Evolutionary conservation across 306 rosid species (phyloP).

Genomic region (Quercus parvula): DNA sequence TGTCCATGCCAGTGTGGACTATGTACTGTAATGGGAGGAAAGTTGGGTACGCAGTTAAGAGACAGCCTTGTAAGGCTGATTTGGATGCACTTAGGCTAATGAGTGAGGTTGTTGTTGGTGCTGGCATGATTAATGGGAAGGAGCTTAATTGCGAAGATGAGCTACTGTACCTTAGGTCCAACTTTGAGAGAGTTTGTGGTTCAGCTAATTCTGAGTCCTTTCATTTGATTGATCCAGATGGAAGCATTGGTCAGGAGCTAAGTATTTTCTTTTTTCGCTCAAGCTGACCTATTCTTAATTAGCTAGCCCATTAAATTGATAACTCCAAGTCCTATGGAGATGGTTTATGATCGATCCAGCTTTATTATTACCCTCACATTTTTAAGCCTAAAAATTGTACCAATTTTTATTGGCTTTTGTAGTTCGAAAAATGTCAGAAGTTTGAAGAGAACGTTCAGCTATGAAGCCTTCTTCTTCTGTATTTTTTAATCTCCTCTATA

Average conservation of each 20-base stretch:
- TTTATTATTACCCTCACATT: too few relatives aligned
- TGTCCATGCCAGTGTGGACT: conserved; percentile 68
- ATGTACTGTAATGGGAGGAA: conserved; percentile 72
- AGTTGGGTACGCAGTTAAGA: conserved; percentile 63
- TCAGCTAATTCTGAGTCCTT: conserved; percentile 69
- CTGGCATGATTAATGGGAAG: conserved; percentile 47
- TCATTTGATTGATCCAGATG: conserved; percentile 82
- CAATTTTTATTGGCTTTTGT: background rate
- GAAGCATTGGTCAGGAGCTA: conserved; percentile 69
- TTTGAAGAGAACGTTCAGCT: background rate
- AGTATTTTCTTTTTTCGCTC: conserved; percentile 78
- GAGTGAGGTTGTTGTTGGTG: conserved; percentile 55
- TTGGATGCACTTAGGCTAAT: conserved; percentile 48
- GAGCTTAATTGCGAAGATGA: conserved; percentile 21
- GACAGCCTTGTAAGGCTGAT: conserved; percentile 43
- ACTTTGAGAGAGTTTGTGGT: conserved; percentile 66
- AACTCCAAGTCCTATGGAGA: background rate
- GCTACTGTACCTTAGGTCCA: conserved; percentile 72
- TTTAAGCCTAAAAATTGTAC: background rate
- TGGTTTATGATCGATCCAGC: background rate
- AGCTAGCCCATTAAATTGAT: too few relatives aligned
- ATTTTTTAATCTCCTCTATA: too few relatives aligned
- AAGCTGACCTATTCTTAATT: background rate
- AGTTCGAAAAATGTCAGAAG: background rate
- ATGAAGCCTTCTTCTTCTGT: too few relatives aligned